Evolutionary conservation across 1,284 basidiomycete genomes (phyloP), one percentile per base, ranked within the genome.

Genomic region (Phylloporus sp.): DNA sequence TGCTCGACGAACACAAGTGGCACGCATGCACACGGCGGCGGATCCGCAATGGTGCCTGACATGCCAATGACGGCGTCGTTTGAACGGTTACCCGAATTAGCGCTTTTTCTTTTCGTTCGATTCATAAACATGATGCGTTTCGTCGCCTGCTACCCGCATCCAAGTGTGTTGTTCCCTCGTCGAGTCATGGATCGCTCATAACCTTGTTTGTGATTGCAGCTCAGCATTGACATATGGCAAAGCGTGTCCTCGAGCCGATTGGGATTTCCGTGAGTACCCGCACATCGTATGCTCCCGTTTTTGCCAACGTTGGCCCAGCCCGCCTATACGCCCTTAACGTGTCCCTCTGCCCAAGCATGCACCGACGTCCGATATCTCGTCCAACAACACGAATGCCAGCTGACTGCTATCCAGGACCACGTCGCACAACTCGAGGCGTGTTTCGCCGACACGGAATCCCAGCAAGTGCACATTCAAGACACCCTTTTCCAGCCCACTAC

Each of bases 331-430:
- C 24, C 32, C 24, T 39, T 71, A 28, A 18, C 47, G 3, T 70
- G 56, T 55, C 65, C 70, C 29, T 62, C 63, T 10, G 32, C 44
- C 28, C 34, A 71, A 37, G 46, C 54, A 28, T 53, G 47, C 13
- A 50, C 47, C 31, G 28, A n/a, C n/a, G 60, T 74, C 58, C 61
- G 57, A 6, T 56, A 55, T 6, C 71, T 71, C 60, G 66, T 69
- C 26, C 51, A 58, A n/a, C 52, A 59, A 24, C 65, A 72, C 32
- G 60, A 72, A 32, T 34, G 11, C 29, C 65, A 70, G 10, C 66
- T 72, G 24, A 28, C 49, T 22, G 22, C 40, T n/a, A 49, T 69
- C 63, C 64, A 63, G 58, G 55, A 51, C 28, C 58, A 67, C n/a
- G 47, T 66, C n/a, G 50, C 51, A 3, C 47, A 40, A 29, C 63